A percentile compares a stretch with the other conserved stretches of the same genome.
phyloP scores from a whole-genome alignment of 2,329 filamentous ascomycete species.

The Neopestalotiopsis rosae region DNA sequence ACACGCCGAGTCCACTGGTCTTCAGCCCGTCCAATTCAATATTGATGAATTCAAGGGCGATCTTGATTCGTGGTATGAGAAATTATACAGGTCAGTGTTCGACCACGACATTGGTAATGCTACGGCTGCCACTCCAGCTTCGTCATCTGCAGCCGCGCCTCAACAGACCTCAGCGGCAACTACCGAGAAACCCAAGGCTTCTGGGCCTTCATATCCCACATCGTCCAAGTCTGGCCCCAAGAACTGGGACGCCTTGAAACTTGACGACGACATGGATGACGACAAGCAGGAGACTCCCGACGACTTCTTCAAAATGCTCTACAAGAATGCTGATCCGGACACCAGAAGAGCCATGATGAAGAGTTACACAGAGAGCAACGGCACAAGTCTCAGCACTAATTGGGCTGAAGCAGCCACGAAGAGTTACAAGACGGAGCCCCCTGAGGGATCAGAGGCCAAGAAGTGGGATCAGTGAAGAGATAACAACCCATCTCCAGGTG shows the following conservation, averaged over 20 bases:
- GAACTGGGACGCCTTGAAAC: constrained; percentile 84
- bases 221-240: constrained; percentile 85
- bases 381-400: constrained; percentile 89
- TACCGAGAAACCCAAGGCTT: constrained; percentile 44
- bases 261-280: constrained; percentile 44
- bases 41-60: constrained; percentile 24
- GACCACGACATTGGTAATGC: neutral
- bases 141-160: neutral
- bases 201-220: constrained; percentile 74
- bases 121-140: neutral
- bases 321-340: constrained; percentile 76
- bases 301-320: constrained; percentile 89
- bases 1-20: constrained; percentile 20
- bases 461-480: constrained; percentile 57
- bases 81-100: neutral
- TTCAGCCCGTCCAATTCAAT: constrained; percentile 25
- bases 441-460: constrained; percentile 79
- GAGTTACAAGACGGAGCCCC: constrained; percentile 74
- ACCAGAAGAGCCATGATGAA: constrained; percentile 96
- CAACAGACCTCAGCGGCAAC: constrained; percentile 16
- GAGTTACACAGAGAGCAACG: constrained; percentile 92
- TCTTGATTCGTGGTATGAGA: constrained; percentile 29
- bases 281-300: constrained; percentile 70
- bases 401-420: constrained; percentile 81
- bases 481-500: too few species aligned